Base-by-base conservation (phyloP, 805 yeast species). In the Priceomyces melissophilus region DNA sequence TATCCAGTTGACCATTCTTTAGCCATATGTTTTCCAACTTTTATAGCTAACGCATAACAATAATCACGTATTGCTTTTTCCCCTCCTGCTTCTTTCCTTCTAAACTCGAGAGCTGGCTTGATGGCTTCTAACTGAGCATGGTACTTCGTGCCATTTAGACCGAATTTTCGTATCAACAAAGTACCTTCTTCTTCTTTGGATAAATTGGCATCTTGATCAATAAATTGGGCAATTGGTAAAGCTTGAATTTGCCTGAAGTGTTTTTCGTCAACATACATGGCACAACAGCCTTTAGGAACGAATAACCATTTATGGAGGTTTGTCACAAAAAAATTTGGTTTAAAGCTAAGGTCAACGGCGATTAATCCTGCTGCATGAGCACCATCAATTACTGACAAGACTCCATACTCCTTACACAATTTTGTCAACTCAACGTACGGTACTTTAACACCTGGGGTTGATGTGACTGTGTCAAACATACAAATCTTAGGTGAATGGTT, bases 281-380 rank as follows among this genome's bases (percentile, higher is more conserved):
- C 62, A 0, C 84, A 83, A 48, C 74, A 72, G 3, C 81, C 77
- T 33, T 78, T 66, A 3, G 87, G 85, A 15, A 71, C 69, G 46
- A 53, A 78, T 30, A 69, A 62, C 90, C 90, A 84, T 53, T 84
- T 84, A 65, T 84, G 90, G 13, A 83, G 61, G 51, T 84, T 84
- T 14, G 82, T 60, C 16, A 73, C 67, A 53, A 69, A 75, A 54
- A 81, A 84, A 50, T 82, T 88, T 0, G 88, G 86, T 35, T 67
- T 47, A 16, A 75, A 47, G 10, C 56, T 58, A 28, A 79, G 48
- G 35, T 69, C 62, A n/a, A 76, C 40, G 8, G 73, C 72, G 25
- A 76, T 50, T 40, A 71, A 60, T 0, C 91, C 91, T 28, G 78
- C 67, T 1, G 79, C 75, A 53, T 84, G 91, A 4, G 90, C 91